Evolutionary conservation across 2,329 filamentous ascomycete species (phyloP).

Genomic region (Chaetomiaceae sp.): DNA sequence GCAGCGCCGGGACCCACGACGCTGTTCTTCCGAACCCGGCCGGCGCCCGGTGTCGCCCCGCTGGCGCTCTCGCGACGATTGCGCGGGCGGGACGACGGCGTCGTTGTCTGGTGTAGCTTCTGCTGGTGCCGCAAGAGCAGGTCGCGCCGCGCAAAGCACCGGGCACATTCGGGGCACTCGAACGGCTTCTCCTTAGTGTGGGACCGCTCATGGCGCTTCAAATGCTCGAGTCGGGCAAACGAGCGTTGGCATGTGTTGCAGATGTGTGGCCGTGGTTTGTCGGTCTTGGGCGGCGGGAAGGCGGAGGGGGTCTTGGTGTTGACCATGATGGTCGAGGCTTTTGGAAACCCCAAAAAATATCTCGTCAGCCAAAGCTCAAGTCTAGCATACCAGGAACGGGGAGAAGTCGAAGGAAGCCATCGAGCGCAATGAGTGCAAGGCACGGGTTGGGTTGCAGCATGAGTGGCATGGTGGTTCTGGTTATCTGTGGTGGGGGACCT

Average conservation of each 20-base stretch:
- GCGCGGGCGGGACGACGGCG: constrained; percentile 78
- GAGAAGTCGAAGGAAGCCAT: no score
- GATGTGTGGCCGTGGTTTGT: constrained; percentile 93
- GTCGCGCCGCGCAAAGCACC: constrained; percentile 93
- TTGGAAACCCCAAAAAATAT: neutral
- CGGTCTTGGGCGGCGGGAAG: constrained; percentile 85
- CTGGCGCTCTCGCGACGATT: constrained; percentile 88
- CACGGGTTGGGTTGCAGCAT: no score
- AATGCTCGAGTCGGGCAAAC: constrained; percentile 90
- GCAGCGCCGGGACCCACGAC: constrained; percentile 56
- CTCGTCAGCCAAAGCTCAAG: constrained; percentile 4
- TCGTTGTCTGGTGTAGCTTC: constrained; percentile 92
- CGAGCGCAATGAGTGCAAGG: no score
- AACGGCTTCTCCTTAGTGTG: constrained; percentile 99
- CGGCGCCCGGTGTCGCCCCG: constrained; percentile 59
- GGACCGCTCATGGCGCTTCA: constrained; percentile 96
- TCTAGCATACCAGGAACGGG: neutral
- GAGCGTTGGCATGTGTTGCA: constrained; percentile 87
- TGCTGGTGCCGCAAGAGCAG: constrained; percentile 92
- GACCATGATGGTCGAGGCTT: constrained; percentile 47
- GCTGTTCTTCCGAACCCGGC: constrained; percentile 87
- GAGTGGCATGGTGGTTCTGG: neutral
- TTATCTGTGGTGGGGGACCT: constrained; percentile 9
- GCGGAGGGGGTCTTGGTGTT: constrained; percentile 39
- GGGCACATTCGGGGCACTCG: constrained; percentile 87